These are phyloP conservation scores for Acanthamoeba triangularis DNA, from an alignment of 208 protist species.

Conservation along the genomic window DNA sequence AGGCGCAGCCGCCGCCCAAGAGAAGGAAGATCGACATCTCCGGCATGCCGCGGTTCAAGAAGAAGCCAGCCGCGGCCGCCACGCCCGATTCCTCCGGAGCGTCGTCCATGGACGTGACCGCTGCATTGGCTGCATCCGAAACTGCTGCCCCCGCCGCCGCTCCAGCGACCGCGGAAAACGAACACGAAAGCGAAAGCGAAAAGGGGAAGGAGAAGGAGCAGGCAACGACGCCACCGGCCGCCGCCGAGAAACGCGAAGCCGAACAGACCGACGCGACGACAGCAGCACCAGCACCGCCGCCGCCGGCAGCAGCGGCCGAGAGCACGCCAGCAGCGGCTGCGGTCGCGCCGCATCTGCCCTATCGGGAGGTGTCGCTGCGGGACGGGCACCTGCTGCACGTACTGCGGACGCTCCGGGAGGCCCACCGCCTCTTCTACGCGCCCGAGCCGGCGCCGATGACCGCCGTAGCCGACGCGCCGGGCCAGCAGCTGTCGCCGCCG, in stretches of 20 bases:
- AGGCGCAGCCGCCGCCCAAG: neutral
- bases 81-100: neutral
- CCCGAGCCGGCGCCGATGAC: neutral
- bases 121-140: neutral
- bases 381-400: conserved; percentile 3
- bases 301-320: neutral
- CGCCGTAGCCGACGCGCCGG: neutral
- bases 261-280: neutral
- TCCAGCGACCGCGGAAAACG: neutral
- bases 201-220: neutral
- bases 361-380: neutral
- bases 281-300: neutral
- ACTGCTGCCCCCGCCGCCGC: neutral
- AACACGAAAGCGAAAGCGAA: neutral
- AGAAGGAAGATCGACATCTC: conserved; percentile 5
- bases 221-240: neutral
- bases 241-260: neutral
- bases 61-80: neutral
- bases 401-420: neutral
- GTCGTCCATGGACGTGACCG: neutral
- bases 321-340: neutral
- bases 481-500: neutral
- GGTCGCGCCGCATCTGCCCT: neutral
- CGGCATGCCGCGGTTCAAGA: neutral
- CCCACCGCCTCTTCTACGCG: conserved; percentile 25